Evolutionary conservation across 495 filamentous ascomycete genomes (phyloP).

Genomic region (Apiosordaria backusii): DNA sequence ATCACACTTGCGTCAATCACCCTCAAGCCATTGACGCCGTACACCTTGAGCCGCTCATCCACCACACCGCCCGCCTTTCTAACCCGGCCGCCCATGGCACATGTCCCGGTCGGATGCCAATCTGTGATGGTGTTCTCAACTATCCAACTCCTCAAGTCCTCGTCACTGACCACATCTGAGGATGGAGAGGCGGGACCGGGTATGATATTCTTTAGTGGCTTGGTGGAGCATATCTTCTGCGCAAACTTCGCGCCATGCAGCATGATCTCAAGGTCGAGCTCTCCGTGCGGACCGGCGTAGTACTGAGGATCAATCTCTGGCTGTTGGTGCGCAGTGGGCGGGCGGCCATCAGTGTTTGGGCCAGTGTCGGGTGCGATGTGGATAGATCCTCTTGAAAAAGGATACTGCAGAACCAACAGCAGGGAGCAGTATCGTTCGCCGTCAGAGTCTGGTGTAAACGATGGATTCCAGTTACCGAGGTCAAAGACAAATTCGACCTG

Average conservation of each 20-base stretch:
- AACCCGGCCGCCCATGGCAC: slow-evolving; percentile 47
- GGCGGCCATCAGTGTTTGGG: slow-evolving; percentile 9
- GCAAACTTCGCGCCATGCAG: slow-evolving; percentile 38
- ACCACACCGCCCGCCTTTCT: slow-evolving; percentile 43
- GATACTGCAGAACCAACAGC: slow-evolving; percentile 53
- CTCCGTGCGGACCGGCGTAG: slow-evolving; percentile 34
- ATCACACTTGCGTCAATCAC: slow-evolving; percentile 54
- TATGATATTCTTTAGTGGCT: slow-evolving; percentile 44
- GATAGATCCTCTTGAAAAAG: slow-evolving; percentile 47
- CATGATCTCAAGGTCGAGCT: slow-evolving; percentile 46
- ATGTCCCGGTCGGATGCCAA: slow-evolving; percentile 53
- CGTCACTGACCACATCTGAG: slow-evolving; percentile 27
- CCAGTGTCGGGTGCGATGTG: slow-evolving; percentile 37
- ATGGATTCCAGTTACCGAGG: slow-evolving; percentile 48
- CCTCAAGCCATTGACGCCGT: slow-evolving; percentile 47
- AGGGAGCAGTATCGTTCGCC: slow-evolving; percentile 51
- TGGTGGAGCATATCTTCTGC: slow-evolving; percentile 40
- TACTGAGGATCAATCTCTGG: slow-evolving; percentile 45
- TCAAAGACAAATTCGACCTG: slow-evolving; percentile 54
- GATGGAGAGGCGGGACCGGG: slow-evolving; percentile 36
- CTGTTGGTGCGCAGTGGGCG: neutral
- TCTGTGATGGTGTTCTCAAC: slow-evolving; percentile 37
- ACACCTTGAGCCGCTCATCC: slow-evolving; percentile 47
- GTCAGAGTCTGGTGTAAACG: slow-evolving; percentile 29
- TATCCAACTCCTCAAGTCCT: slow-evolving; percentile 39